Percentiles rank a stretch among this genome's conserved stretches.
Conservation (phyloP, 2,329 filamentous ascomycete species). For the Penicillium brasilianum region DNA sequence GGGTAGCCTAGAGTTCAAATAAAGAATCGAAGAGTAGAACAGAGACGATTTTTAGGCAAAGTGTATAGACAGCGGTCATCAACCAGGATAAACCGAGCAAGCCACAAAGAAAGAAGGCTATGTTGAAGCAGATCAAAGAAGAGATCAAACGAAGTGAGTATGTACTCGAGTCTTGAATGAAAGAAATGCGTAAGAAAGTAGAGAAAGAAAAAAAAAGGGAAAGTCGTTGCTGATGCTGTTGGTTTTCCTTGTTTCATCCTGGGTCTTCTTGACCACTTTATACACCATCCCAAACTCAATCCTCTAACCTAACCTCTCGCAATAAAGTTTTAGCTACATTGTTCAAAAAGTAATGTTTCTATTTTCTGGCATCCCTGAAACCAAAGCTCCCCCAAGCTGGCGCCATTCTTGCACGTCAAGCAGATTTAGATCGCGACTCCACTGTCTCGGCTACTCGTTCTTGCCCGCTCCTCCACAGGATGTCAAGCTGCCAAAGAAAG, state of each 20-base stretch:
- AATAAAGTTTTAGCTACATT: not conserved
- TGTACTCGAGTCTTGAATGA: not conserved
- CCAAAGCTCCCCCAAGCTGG: not conserved
- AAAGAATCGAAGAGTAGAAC: not conserved
- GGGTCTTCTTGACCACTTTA: slow-evolving; percentile 1
- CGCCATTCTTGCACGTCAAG: slow-evolving; percentile 14
- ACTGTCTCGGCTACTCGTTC: slow-evolving; percentile 11
- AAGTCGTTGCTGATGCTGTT: slow-evolving; percentile 4
- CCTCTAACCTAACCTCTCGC: not conserved
- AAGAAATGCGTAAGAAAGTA: not conserved
- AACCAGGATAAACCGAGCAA: slow-evolving; percentile 27
- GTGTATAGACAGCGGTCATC: slow-evolving; percentile 12
- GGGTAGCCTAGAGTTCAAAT: not conserved
- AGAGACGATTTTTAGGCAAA: not conserved
- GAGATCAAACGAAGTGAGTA: slow-evolving; percentile 8
- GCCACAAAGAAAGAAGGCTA: slow-evolving; percentile 14
- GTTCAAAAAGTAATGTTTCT: slow-evolving; percentile 20
- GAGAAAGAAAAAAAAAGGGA: not conserved
- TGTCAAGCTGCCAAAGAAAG: slow-evolving; percentile 1
- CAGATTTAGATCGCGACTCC: slow-evolving; percentile 17
- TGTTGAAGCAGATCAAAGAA: slow-evolving; percentile 14
- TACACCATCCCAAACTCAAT: not conserved
- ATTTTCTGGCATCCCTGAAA: slow-evolving; percentile 27
- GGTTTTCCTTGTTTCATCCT: slow-evolving; percentile 1
- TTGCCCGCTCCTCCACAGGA: slow-evolving; percentile 22